These are phyloP conservation scores for Leccinum disarticulatum DNA, from an alignment of 768 basidiomycete genomes.

Conservation along the genomic window DNA sequence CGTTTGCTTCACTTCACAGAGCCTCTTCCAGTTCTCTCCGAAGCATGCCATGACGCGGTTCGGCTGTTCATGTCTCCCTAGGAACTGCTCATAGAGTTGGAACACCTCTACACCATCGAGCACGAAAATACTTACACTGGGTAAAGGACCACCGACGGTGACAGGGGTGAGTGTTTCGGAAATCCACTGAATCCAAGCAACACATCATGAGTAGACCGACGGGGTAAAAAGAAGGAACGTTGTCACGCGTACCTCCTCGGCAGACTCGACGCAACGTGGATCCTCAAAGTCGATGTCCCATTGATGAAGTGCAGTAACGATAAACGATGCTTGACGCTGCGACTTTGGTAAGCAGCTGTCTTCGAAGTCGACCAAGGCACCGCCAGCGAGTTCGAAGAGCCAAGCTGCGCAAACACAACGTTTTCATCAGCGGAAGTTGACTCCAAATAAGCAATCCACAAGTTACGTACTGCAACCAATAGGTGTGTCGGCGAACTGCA, in stretches of 20 bases:
- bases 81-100: constrained; percentile 51
- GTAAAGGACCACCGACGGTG: constrained; percentile 77
- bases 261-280: constrained; percentile 75
- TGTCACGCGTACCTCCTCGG: constrained; percentile 64
- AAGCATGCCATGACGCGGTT: constrained; percentile 64
- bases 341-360: constrained; percentile 72
- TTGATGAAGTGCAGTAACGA: constrained; percentile 87
- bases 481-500: constrained; percentile 79
- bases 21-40: constrained; percentile 72
- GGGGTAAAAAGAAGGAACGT: neutral
- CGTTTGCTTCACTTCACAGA: constrained; percentile 65
- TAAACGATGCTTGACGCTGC: constrained; percentile 80
- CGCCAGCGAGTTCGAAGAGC: constrained; percentile 90
- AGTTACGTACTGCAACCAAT: constrained; percentile 82
- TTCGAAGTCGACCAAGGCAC: constrained; percentile 72
- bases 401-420: constrained; percentile 54
- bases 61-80: constrained; percentile 68
- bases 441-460: neutral
- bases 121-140: constrained; percentile 60
- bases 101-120: constrained; percentile 16
- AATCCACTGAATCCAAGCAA: constrained; percentile 62
- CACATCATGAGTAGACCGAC: constrained; percentile 10
- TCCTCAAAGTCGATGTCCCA: constrained; percentile 88
- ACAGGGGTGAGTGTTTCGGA: constrained; percentile 67
- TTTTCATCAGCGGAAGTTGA: constrained; percentile 3